Evolutionary conservation across 257 asterid species (phyloP), one percentile per base, ranked within the genome.

Genomic region (Solanum lycopersicoides): DNA sequence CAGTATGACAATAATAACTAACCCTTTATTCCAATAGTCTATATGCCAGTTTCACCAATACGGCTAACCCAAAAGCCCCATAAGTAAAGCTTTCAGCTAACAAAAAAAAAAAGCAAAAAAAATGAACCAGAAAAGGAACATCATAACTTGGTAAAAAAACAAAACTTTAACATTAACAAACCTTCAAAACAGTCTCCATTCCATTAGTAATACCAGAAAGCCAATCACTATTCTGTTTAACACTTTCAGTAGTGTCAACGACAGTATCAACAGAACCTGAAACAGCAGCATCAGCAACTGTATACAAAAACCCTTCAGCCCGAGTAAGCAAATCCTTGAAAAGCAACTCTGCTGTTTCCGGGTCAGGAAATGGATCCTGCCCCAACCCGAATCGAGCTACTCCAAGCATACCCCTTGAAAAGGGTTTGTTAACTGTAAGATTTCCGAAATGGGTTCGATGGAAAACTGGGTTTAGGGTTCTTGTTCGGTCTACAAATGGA

Each of bases 171-270:
- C 45, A 82, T 82, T 59, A 5, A 87, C 94, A 79, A 87, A 97
- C 99, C 99, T 97, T 97, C 88, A 97, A 84, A 88, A 97, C 99
- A 90, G 93, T 16, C 88, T 97, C 99, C 99, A 97, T 96, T 59
- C 94, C 94, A 90, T 91, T 93, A 30, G 98, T 95, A 80, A 97
- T 94, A 93, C 99, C 99, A 88, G 98, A 94, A 88, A 97, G 96
- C 99, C 99, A 97, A 89, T 97, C 99, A 89, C 92, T 87, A 30
- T 89, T 91, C 89, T 96, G 95, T 89, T 96, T 94, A 18, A 92
- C 88, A 60, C 87, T 71, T 86, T 88, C 95, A 69, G 72, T 41
- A 25, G 93, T 87, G 59, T 91, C 93, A 35, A 79, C n/a, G 90
- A 93, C 93, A 2, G 93, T 65, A 86, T 93, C 96, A 12, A 93